Conservation (phyloP, 2,329 filamentous ascomycete species). For the Ilyonectria mors-panacis region DNA sequence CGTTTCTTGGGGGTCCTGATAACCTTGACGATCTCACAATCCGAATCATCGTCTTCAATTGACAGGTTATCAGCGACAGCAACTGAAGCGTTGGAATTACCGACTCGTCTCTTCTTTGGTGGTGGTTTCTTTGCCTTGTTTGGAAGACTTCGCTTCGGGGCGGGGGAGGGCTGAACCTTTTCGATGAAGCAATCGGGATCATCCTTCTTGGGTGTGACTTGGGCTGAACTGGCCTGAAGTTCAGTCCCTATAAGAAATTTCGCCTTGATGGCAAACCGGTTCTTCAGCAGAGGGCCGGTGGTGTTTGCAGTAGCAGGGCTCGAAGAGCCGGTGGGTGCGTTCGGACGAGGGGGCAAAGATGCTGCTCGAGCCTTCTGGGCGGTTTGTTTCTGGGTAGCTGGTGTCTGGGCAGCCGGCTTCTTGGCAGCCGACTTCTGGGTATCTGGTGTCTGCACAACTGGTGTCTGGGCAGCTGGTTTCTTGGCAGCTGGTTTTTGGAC, state of each 20-base stretch:
- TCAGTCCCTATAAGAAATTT: background rate
- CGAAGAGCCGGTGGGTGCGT: background rate
- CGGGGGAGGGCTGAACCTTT: conserved; percentile 30
- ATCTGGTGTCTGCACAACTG: background rate
- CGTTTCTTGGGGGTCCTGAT: conserved; percentile 18
- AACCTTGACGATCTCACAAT: conserved; percentile 27
- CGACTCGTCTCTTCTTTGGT: conserved; percentile 35
- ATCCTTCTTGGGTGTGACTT: background rate
- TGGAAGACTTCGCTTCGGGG: conserved; percentile 27
- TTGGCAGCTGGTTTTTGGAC: background rate
- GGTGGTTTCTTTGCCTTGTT: conserved; percentile 6
- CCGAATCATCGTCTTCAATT: conserved; percentile 5
- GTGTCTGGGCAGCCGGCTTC: background rate
- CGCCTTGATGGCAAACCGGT: conserved; percentile 6
- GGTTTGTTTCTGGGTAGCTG: background rate
- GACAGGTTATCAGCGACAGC: background rate
- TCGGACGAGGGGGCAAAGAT: conserved; percentile 7
- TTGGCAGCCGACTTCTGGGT: background rate
- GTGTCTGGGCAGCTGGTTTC: background rate
- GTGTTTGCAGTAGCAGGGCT: background rate
- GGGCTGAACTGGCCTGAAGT: background rate
- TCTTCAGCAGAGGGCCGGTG: background rate
- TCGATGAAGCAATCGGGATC: conserved; percentile 40
- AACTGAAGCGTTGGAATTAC: conserved; percentile 2
- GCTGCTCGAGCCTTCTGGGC: background rate